Conservation (phyloP, 2,329 filamentous ascomycete species). For the Tolypocladium pustulatum region DNA sequence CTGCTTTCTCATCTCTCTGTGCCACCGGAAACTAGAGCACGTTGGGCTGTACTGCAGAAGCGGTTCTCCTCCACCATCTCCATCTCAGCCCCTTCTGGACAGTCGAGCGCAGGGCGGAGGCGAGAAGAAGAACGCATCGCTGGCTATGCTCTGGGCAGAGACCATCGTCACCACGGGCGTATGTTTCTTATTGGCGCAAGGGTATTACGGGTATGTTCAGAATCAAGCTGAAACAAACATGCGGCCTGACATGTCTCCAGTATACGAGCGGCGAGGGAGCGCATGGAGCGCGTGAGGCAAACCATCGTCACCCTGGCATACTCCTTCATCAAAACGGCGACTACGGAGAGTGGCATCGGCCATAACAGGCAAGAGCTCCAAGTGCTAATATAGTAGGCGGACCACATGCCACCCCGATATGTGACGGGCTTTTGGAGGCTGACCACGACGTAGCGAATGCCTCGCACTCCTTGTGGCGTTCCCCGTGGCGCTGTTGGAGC, state of each 20-base stretch:
- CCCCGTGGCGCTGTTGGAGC: slow-evolving; percentile 14
- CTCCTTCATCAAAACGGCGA: slow-evolving; percentile 11
- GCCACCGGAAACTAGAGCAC: slow-evolving; percentile 2
- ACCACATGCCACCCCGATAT: background rate
- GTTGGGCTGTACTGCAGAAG: slow-evolving; percentile 2
- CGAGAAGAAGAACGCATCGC: background rate
- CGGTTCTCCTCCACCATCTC: background rate
- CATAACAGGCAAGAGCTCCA: slow-evolving; percentile 6
- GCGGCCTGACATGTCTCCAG: slow-evolving; percentile 3
- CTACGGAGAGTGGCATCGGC: background rate
- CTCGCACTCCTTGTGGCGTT: slow-evolving; percentile 14
- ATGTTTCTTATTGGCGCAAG: slow-evolving; percentile 11
- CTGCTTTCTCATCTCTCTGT: slow-evolving; percentile 4
- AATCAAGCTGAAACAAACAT: background rate
- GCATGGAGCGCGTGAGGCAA: slow-evolving; percentile 11
- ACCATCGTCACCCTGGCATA: slow-evolving; percentile 9
- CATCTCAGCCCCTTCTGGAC: background rate
- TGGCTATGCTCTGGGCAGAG: slow-evolving; percentile 5
- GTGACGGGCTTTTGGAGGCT: background rate
- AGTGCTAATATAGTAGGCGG: slow-evolving; percentile 11
- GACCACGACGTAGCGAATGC: slow-evolving; percentile 12
- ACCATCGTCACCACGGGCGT: slow-evolving; percentile 2
- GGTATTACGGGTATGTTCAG: slow-evolving; percentile 8
- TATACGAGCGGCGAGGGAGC: slow-evolving; percentile 9
- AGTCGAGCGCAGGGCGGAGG: background rate